Conservation (phyloP, 495 filamentous ascomycete species). For the Lindgomyces ingoldianus region DNA sequence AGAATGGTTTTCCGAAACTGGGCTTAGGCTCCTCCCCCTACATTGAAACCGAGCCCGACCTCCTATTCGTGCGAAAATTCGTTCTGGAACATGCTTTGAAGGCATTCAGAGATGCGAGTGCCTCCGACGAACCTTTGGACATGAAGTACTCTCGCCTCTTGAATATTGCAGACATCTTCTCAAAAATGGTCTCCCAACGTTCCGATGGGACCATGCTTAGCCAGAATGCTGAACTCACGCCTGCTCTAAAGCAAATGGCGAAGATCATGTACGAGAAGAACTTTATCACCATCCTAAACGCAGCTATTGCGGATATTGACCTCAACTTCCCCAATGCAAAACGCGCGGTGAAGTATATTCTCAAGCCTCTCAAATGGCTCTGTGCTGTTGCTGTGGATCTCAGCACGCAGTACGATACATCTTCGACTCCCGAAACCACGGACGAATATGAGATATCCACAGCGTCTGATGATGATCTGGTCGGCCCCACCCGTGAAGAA, state of each 20-base stretch:
- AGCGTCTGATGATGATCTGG: constrained; percentile 83
- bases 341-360: constrained; percentile 91
- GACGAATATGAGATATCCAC: constrained; percentile 88
- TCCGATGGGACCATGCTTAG: constrained; percentile 51
- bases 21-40: constrained; percentile 53
- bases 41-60: constrained; percentile 75
- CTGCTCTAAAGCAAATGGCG: constrained; percentile 72
- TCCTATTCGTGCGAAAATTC: constrained; percentile 89
- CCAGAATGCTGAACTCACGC: constrained; percentile 47
- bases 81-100: constrained; percentile 90
- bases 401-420: constrained; percentile 74
- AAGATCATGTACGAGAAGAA: constrained; percentile 98
- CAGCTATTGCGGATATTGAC: constrained; percentile 94
- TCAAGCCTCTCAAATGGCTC: constrained; percentile 81
- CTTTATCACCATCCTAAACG: constrained; percentile 81
- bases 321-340: constrained; percentile 91
- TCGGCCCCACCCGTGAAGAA: constrained; percentile 82
- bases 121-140: constrained; percentile 78
- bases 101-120: constrained; percentile 85
- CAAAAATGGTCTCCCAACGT: constrained; percentile 83
- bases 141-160: constrained; percentile 83
- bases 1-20: constrained; percentile 54
- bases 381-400: constrained; percentile 83
- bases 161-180: constrained; percentile 85
- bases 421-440: constrained; percentile 60